Conservation (phyloP, 106 monocot genomes). For the Apostasia ramifera region DNA sequence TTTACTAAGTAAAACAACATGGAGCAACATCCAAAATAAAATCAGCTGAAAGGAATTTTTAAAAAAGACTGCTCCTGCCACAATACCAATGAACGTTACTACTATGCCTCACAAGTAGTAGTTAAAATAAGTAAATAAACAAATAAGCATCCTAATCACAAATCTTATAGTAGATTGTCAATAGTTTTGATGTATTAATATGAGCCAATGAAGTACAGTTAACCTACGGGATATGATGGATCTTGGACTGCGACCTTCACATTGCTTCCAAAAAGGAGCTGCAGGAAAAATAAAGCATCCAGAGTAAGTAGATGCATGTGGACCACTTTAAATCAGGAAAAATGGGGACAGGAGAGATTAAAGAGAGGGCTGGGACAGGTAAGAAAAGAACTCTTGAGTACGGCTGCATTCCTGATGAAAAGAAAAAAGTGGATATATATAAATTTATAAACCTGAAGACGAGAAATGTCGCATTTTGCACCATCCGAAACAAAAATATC, state of each 20-base stretch:
- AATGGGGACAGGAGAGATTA: background rate
- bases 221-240: constrained; percentile 89
- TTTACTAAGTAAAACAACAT: no score
- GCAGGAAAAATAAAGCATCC: constrained; percentile 11
- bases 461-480: constrained; percentile 95
- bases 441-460: constrained; percentile 61
- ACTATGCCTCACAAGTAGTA: no score
- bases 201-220: no score
- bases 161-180: no score
- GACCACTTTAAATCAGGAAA: background rate
- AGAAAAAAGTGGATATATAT: background rate
- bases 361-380: background rate
- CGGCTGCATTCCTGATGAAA: background rate
- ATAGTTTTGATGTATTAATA: no score
- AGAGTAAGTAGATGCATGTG: background rate
- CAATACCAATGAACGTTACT: no score
- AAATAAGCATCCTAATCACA: no score
- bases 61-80: no score
- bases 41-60: background rate
- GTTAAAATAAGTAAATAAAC: no score
- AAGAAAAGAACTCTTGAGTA: background rate
- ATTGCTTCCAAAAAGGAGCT: constrained; percentile 89
- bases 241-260: constrained; percentile 88
- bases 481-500: constrained; percentile 96
- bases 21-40: no score